Conservation (phyloP, 2,329 filamentous ascomycete species). For the Alternaria incomplexa region DNA sequence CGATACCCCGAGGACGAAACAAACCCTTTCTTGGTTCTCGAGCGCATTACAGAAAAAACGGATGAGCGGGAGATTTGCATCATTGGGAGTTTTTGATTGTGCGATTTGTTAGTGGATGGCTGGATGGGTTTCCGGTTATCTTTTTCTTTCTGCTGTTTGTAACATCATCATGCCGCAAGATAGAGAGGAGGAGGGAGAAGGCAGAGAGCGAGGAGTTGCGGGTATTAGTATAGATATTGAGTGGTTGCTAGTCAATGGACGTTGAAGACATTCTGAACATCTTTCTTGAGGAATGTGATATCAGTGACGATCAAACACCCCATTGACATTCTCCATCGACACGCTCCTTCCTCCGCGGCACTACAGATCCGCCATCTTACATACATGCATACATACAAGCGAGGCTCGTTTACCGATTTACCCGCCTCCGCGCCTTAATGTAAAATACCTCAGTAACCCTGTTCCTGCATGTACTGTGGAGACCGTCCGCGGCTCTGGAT, state of each 20-base stretch:
- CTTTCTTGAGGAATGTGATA: no score
- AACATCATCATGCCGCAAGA: neutral
- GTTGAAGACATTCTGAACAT: neutral
- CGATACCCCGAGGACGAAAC: conserved; percentile 4
- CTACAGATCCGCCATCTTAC: neutral
- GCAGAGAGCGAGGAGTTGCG: neutral
- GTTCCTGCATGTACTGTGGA: neutral
- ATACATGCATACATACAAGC: neutral
- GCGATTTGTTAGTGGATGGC: neutral
- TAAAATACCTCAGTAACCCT: neutral
- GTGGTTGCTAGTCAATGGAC: neutral
- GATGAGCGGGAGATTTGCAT: neutral
- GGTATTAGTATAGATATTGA: neutral
- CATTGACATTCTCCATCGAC: neutral
- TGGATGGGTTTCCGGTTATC: neutral
- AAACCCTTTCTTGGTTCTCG: neutral
- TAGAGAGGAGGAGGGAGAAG: neutral
- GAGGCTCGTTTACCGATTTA: neutral
- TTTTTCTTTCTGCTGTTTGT: neutral
- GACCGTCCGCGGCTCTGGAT: neutral
- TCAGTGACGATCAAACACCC: neutral
- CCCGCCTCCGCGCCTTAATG: neutral
- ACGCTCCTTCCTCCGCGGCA: neutral
- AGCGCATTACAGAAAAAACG: conserved; percentile 2
- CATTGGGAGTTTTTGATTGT: neutral